Conservation (phyloP, 352 stramenopile genomes). For the Phytopythium boreale region DNA sequence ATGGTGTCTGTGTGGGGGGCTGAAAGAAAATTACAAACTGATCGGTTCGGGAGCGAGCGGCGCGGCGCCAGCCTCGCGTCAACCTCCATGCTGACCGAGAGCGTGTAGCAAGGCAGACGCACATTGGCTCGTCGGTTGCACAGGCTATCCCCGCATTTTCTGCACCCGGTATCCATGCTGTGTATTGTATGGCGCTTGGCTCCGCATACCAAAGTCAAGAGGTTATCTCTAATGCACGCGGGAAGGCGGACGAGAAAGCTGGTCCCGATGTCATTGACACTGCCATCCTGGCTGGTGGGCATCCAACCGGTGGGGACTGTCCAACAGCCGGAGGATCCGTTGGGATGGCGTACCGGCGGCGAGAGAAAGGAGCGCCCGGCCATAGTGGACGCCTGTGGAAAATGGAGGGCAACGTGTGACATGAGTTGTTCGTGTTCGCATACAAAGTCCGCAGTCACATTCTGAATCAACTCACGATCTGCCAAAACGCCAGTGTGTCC, state of each 20-base stretch:
- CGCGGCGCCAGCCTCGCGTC: neutral
- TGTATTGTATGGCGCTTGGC: neutral
- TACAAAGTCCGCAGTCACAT: neutral
- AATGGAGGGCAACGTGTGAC: slow-evolving; percentile 1
- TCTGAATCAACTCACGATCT: too few species aligned
- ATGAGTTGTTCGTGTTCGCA: neutral
- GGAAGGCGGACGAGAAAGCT: neutral
- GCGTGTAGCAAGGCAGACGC: neutral
- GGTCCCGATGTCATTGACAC: neutral
- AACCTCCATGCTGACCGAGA: neutral
- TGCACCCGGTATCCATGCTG: neutral
- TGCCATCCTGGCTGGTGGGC: neutral
- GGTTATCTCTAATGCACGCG: neutral
- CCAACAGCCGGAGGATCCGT: slow-evolving; percentile 4
- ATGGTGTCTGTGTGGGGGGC: slow-evolving; percentile 18
- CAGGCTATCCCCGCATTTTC: neutral
- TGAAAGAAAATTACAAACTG: slow-evolving; percentile 28
- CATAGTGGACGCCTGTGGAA: neutral
- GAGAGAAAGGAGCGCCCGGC: neutral
- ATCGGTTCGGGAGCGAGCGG: slow-evolving; percentile 3
- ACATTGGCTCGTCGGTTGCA: neutral
- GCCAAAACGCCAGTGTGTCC: neutral
- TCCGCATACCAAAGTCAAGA: neutral
- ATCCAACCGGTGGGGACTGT: neutral
- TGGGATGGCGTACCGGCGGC: neutral